Percentiles rank a stretch among this genome's conserved stretches.
These are phyloP conservation scores for Omphalea diandra DNA, from an alignment of 441 rosid species.

Conservation along the genomic window DNA sequence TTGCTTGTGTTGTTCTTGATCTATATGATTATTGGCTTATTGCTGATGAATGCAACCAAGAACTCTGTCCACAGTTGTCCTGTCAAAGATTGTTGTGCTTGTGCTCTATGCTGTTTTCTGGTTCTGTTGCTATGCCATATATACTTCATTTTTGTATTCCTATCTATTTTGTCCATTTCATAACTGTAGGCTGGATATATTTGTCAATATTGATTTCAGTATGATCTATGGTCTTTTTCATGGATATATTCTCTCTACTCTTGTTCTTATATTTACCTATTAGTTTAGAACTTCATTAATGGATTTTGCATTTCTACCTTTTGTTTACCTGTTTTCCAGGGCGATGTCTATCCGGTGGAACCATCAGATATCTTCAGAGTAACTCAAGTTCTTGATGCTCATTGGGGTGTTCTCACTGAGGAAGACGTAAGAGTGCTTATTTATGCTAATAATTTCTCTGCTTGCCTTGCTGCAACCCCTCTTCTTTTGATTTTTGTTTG, in stretches of 20 bases:
- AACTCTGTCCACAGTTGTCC: neutral
- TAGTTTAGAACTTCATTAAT: neutral
- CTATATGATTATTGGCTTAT: neutral
- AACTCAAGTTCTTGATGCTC: slow-evolving; percentile 90
- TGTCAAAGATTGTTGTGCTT: neutral
- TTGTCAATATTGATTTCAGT: neutral
- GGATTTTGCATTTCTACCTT: slow-evolving; percentile 11
- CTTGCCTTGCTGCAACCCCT: neutral
- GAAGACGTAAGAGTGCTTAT: slow-evolving; percentile 69
- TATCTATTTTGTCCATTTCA: neutral
- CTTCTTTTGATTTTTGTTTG: neutral
- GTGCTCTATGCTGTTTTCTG: neutral
- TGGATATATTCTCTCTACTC: neutral
- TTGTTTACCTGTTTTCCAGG: slow-evolving; percentile 44
- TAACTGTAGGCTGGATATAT: neutral
- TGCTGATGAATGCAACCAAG: neutral
- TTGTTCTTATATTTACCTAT: neutral
- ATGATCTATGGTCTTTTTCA: neutral
- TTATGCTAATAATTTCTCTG: slow-evolving; percentile 15
- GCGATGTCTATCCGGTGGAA: slow-evolving; percentile 97
- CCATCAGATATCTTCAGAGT: slow-evolving; percentile 44
- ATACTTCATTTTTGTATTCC: slow-evolving; percentile 1
- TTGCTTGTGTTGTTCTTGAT: neutral
- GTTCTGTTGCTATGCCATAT: neutral
- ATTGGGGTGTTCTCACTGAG: slow-evolving; percentile 92